phyloP scores from a whole-genome alignment of 2,329 filamentous ascomycete species.

The Trichoderma oligosporum region DNA sequence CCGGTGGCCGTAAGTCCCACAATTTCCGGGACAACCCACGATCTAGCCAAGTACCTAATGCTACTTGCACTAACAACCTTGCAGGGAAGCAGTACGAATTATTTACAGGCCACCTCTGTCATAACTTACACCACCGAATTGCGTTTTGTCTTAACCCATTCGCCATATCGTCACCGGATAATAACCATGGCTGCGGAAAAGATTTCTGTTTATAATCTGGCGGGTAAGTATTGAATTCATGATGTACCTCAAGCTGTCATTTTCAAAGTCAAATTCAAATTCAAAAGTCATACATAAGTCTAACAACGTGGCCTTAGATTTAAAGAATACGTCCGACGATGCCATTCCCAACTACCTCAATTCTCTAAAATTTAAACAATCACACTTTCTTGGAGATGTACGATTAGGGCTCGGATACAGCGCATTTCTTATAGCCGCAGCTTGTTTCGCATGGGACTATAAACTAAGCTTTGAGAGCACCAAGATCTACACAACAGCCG shows the following conservation, averaged over 20 bases:
- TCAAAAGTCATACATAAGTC: background rate
- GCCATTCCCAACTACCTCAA: constrained; percentile 91
- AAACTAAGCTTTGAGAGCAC: constrained; percentile 84
- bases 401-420: constrained; percentile 79
- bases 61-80: background rate
- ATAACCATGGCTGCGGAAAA: constrained; percentile 45
- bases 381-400: constrained; percentile 75
- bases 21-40: background rate
- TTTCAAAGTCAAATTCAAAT: background rate
- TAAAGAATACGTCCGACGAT: constrained; percentile 96
- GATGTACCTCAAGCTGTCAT: background rate
- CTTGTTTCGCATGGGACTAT: constrained; percentile 88
- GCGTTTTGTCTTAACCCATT: background rate
- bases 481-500: constrained; percentile 73
- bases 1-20: constrained; percentile 3
- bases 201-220: constrained; percentile 64
- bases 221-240: constrained; percentile 45
- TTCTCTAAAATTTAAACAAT: constrained; percentile 78
- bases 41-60: background rate
- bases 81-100: background rate
- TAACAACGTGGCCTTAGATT: constrained; percentile 54
- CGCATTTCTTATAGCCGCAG: constrained; percentile 74
- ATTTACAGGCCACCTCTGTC: constrained; percentile 24
- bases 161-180: background rate
- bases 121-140: background rate